A percentile compares a stretch with the other conserved stretches of the same genome.
phyloP scores from a whole-genome alignment of 257 asterid genomes.

The Thymus quinquecostatus region DNA sequence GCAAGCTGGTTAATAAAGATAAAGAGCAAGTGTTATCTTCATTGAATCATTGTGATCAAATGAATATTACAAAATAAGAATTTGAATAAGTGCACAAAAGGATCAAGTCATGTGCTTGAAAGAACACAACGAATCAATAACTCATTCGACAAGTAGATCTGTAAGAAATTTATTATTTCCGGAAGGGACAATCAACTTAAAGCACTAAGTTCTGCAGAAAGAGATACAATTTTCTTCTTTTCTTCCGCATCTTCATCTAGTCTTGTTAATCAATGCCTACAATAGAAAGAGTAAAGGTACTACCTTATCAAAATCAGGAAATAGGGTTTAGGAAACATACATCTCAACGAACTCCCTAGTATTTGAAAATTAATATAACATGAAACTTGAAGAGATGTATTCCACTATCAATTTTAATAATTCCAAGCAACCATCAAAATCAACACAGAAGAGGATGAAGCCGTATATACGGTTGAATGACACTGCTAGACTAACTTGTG shows the following conservation, averaged over 20 bases:
- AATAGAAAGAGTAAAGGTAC: background rate
- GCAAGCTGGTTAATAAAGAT: background rate
- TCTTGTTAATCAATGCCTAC: background rate
- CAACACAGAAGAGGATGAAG: background rate
- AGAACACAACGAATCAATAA: background rate
- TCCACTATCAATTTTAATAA: background rate
- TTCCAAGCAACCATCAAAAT: background rate
- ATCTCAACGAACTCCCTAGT: background rate
- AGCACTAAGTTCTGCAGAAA: background rate
- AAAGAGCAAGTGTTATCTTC: background rate
- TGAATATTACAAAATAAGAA: background rate
- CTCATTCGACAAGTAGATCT: too few species aligned
- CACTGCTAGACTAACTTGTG: background rate
- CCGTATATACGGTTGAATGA: background rate
- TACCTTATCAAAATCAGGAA: background rate
- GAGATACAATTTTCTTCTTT: background rate
- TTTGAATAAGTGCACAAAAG: background rate
- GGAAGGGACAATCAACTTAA: background rate
- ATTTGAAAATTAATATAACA: background rate
- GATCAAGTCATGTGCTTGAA: background rate
- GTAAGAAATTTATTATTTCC: too few species aligned
- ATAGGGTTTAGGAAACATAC: background rate
- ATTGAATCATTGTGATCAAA: background rate
- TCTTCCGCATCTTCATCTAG: background rate
- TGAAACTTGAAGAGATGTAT: background rate